phyloP scores from a whole-genome alignment of 2,329 filamentous ascomycete species.

The Botrytis elliptica region DNA sequence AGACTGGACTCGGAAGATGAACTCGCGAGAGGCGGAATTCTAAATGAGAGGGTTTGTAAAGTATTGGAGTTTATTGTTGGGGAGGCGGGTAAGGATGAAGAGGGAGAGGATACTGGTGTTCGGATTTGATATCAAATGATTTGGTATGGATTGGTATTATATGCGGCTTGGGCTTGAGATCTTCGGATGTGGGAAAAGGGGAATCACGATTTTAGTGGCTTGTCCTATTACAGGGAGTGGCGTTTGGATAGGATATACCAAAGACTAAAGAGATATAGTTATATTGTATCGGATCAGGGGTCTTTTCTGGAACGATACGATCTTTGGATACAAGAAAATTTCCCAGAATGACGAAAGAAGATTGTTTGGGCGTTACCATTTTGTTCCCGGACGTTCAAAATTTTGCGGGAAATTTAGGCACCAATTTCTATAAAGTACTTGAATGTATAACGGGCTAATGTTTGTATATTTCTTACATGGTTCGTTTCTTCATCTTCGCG shows the following conservation, averaged over 20 bases:
- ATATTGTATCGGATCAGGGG: not conserved
- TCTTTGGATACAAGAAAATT: not conserved
- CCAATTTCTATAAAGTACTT: not conserved
- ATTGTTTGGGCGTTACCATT: not conserved
- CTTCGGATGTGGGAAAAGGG: not conserved
- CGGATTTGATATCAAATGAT: constrained; percentile 16
- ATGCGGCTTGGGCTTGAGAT: not conserved
- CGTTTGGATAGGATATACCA: constrained; percentile 6
- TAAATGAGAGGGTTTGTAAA: constrained; percentile 43
- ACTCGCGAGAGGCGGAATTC: constrained; percentile 37
- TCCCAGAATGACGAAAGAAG: not conserved
- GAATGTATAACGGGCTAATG: not conserved
- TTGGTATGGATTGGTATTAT: not conserved
- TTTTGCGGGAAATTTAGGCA: not conserved
- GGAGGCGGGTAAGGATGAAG: constrained; percentile 43
- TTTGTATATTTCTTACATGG: not conserved
- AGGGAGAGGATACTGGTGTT: constrained; percentile 33
- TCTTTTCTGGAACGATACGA: not conserved
- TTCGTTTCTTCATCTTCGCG: not conserved
- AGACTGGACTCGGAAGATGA: constrained; percentile 29
- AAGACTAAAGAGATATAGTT: not conserved
- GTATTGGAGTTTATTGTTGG: constrained; percentile 44
- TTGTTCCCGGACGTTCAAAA: not conserved
- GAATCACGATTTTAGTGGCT: not conserved
- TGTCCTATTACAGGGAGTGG: not conserved